Evolutionary conservation across 1,139 yeast genomes (phyloP), one percentile per base, ranked within the genome.

Genomic region (Scheffersomyces insectosa): DNA sequence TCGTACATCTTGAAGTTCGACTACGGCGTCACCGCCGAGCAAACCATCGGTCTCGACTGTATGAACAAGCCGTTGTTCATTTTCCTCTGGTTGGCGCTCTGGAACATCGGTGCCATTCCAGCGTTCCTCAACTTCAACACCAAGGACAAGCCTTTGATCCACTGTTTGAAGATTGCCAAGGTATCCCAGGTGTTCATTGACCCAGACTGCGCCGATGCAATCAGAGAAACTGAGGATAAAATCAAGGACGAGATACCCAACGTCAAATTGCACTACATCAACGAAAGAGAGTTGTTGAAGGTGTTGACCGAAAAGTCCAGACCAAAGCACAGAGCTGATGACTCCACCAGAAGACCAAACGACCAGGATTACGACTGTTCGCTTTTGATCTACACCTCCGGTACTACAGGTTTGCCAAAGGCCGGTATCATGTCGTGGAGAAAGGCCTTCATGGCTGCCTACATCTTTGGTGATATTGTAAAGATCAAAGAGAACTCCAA

Each of bases 381-480:
- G 30, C 77, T 85, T 48, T 75, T 88, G 55, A 88, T 93, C 45
- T 91, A 85, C 62, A 93, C 99, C 1, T 87, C 96, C 0, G 99
- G 99, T 37, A 91, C 98, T 8, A 89, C 98, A 0, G 98, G 98
- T 0, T 68, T 90, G 50, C 98, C 99, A 11, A 93, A 93, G 65
- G 88, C 97, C 4, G 98, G 96, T 4, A 85, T 88, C 48, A 85
- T 91, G 83, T 85, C 95, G 3, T 90, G 97, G 97, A 76, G 89
- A 55, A 91, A 90, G 64, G 78, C 86, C 3, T 74, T 73, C 49
- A 72, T 86, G 71, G 96, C 96, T 0, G 72, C 89, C 1, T 66
- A 77, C 7, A 60, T 87, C 34, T 89, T 88, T 62, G 89, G 90
- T 1, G 75, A 77, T 50, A 84, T 88, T 42, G 79, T 87, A 73